These are phyloP conservation scores for Rhododendron ovatum DNA, from an alignment of 148 eudicot genomes.

Conservation along the genomic window DNA sequence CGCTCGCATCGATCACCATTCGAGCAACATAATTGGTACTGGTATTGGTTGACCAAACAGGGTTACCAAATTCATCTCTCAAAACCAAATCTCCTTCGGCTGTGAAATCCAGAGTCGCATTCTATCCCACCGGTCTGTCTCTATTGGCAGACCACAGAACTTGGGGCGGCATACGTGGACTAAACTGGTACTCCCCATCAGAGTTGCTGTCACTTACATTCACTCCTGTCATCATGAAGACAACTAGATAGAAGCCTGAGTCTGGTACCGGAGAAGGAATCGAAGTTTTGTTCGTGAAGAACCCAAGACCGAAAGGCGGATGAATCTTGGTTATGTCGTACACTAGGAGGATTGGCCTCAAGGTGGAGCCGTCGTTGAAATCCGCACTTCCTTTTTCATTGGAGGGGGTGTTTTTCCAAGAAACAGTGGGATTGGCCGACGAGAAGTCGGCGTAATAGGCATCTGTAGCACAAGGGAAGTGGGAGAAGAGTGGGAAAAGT, in stretches of 20 bases:
- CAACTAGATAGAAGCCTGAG: background rate
- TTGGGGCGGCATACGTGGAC: background rate
- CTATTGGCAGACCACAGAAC: slow-evolving; percentile 30
- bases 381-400: background rate
- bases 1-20: background rate
- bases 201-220: background rate
- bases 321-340: background rate
- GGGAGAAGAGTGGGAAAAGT: background rate
- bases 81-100: slow-evolving; percentile 13
- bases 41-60: slow-evolving; percentile 28
- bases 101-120: slow-evolving; percentile 21
- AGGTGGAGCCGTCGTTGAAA: background rate
- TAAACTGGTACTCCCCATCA: background rate
- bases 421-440: background rate
- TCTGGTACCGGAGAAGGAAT: background rate
- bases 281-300: background rate
- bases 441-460: background rate
- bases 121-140: slow-evolving; percentile 12
- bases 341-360: background rate
- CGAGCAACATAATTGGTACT: slow-evolving; percentile 5
- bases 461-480: background rate
- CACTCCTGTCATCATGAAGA: background rate
- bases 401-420: background rate
- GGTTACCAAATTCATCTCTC: slow-evolving; percentile 15
- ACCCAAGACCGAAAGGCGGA: background rate